Conservation (phyloP, 202 grass and related monocot species). For the Brachypodium distachyon region DNA sequence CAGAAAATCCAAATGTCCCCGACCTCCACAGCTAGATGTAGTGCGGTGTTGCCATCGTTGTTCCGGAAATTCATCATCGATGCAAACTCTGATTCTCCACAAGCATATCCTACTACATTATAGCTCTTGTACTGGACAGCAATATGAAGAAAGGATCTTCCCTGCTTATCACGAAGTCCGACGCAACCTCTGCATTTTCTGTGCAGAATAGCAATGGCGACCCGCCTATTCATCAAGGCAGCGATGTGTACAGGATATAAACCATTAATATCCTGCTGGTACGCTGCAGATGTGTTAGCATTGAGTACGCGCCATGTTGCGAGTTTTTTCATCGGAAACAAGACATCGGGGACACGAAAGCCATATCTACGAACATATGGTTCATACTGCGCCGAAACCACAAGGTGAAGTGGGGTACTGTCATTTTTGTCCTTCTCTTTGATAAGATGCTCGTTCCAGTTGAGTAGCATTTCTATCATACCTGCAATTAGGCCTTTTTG, state of each 20-base stretch:
- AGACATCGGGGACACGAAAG: neutral
- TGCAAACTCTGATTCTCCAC: neutral
- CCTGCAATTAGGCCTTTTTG: neutral
- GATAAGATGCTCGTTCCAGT: neutral
- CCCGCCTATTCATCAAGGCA: neutral
- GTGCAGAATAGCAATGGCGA: neutral
- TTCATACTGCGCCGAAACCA: neutral
- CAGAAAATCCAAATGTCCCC: neutral
- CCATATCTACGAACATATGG: neutral
- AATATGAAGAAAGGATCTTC: neutral
- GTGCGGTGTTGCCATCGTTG: neutral
- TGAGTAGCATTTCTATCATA: neutral
- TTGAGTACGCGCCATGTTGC: neutral
- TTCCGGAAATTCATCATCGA: neutral
- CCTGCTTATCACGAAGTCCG: neutral
- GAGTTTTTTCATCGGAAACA: neutral
- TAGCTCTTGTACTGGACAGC: neutral
- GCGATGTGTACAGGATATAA: neutral
- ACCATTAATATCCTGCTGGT: neutral
- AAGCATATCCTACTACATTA: neutral
- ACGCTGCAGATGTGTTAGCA: neutral
- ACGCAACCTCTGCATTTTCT: neutral
- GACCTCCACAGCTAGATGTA: neutral
- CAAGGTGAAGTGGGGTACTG: neutral
- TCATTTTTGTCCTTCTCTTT: neutral